Evolutionary conservation across 2,329 filamentous ascomycete species (phyloP).

Genomic region (Parastagonospora avenae): DNA sequence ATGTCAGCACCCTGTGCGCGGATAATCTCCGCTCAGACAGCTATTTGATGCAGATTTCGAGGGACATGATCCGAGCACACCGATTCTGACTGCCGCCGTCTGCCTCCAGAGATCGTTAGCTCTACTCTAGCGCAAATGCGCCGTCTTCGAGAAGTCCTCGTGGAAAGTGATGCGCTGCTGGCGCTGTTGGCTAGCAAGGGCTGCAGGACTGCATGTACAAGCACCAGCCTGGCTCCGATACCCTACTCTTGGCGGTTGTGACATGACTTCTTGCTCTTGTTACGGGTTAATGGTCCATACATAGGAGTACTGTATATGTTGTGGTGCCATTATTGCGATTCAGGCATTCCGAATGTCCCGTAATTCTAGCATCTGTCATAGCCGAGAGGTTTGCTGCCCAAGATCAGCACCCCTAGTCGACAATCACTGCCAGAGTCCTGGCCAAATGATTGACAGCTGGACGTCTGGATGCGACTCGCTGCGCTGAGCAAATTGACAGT

Average conservation of each 20-base stretch:
- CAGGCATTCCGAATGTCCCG: not conserved
- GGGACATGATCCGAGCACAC: slow-evolving; percentile 23
- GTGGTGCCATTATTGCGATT: slow-evolving; percentile 1
- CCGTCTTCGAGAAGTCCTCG: slow-evolving; percentile 39
- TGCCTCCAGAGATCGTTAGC: slow-evolving; percentile 2
- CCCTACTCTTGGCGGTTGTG: not conserved
- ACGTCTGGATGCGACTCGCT: not conserved
- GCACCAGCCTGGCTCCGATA: not conserved
- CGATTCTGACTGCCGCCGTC: slow-evolving; percentile 14
- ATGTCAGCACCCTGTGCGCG: slow-evolving; percentile 21
- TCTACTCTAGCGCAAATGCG: slow-evolving; percentile 16
- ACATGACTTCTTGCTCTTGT: slow-evolving; percentile 2
- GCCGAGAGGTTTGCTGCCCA: slow-evolving; percentile 17
- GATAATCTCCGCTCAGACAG: slow-evolving; percentile 28
- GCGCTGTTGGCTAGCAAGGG: slow-evolving; percentile 16
- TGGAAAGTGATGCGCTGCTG: slow-evolving; percentile 38
- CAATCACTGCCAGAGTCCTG: slow-evolving; percentile 1
- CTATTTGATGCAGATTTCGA: slow-evolving; percentile 26
- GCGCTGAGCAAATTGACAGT: slow-evolving; percentile 1
- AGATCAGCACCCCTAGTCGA: slow-evolving; percentile 31
- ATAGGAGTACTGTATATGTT: not conserved
- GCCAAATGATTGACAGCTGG: not conserved
- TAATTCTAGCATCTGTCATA: not conserved
- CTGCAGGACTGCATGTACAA: not conserved
- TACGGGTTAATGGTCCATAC: slow-evolving; percentile 1